A percentile compares a stretch with the other conserved stretches of the same genome.
phyloP scores from a whole-genome alignment of 805 yeast genomes.

The Candida stauntonica region DNA sequence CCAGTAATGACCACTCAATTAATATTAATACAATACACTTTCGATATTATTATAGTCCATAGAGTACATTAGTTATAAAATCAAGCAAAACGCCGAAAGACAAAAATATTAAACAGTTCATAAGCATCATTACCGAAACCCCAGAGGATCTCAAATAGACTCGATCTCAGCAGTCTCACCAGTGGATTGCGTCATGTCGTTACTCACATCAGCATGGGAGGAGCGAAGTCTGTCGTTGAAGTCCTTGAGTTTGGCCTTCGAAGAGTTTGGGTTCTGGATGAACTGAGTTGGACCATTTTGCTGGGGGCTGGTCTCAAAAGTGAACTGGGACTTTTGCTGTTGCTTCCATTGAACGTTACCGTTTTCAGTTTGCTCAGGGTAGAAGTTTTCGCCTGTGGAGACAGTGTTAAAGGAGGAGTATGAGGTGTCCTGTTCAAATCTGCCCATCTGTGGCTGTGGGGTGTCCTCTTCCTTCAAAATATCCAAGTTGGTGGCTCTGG shows the following conservation, averaged over 20 bases:
- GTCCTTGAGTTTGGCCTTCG: slow-evolving; percentile 34
- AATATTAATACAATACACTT: not conserved
- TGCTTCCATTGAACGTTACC: slow-evolving; percentile 24
- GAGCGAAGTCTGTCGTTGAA: slow-evolving; percentile 32
- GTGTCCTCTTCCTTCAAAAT: slow-evolving; percentile 23
- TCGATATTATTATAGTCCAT: not conserved
- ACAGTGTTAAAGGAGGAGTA: slow-evolving; percentile 19
- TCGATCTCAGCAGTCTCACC: slow-evolving; percentile 30
- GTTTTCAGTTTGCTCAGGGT: slow-evolving; percentile 17
- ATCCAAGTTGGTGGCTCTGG: slow-evolving; percentile 23
- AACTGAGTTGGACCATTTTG: slow-evolving; percentile 23
- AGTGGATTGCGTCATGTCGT: slow-evolving; percentile 24
- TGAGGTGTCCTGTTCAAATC: slow-evolving; percentile 18
- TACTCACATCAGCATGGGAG: slow-evolving; percentile 28
- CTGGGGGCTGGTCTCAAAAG: slow-evolving; percentile 27
- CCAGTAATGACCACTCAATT: not conserved
- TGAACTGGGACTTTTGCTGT: slow-evolving; percentile 21
- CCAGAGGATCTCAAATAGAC: slow-evolving; percentile 11
- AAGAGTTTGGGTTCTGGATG: slow-evolving; percentile 15
- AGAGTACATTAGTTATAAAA: no score
- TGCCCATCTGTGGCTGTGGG: slow-evolving; percentile 10
- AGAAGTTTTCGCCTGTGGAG: slow-evolving; percentile 26
- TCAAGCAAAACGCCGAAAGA: not conserved
- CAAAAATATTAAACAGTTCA: slow-evolving; percentile 1
- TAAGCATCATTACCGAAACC: slow-evolving; percentile 2